Evolutionary conservation across 164 flowering plant species (phyloP).

Genomic region (Piper longum): DNA sequence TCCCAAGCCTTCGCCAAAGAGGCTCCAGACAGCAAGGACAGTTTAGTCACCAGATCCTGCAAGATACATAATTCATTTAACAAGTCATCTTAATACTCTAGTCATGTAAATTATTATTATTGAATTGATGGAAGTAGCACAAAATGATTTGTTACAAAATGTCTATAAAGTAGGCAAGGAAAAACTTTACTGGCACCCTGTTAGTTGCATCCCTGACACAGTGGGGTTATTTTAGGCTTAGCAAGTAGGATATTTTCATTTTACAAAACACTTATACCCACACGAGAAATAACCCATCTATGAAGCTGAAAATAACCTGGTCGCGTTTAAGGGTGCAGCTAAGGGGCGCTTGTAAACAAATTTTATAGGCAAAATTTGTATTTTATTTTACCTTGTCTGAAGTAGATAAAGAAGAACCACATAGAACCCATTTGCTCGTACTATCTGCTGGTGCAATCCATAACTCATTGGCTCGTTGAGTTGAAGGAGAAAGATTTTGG

Average conservation of each 20-base stretch:
- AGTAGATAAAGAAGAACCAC: constrained; percentile 70
- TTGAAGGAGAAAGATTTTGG: not conserved
- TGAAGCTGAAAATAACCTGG: too few species aligned
- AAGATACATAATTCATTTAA: not conserved
- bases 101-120: not conserved
- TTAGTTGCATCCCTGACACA: too few species aligned
- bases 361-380: not conserved
- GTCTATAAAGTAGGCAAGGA: too few species aligned
- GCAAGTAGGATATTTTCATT: too few species aligned
- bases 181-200: too few species aligned
- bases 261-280: too few species aligned
- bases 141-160: too few species aligned
- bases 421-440: constrained; percentile 39
- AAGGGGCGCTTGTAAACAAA: too few species aligned
- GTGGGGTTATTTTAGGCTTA: too few species aligned
- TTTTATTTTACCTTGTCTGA: constrained; percentile 51
- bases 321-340: too few species aligned
- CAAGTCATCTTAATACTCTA: not conserved
- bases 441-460: constrained; percentile 21
- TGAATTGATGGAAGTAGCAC: too few species aligned
- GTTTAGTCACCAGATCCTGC: constrained; percentile 40
- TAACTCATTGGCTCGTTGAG: constrained; percentile 6
- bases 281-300: too few species aligned
- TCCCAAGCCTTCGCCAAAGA: constrained; percentile 37
- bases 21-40: constrained; percentile 30